Conservation (phyloP, 177 flowering plant genomes). For the Vitis hybrid region DNA sequence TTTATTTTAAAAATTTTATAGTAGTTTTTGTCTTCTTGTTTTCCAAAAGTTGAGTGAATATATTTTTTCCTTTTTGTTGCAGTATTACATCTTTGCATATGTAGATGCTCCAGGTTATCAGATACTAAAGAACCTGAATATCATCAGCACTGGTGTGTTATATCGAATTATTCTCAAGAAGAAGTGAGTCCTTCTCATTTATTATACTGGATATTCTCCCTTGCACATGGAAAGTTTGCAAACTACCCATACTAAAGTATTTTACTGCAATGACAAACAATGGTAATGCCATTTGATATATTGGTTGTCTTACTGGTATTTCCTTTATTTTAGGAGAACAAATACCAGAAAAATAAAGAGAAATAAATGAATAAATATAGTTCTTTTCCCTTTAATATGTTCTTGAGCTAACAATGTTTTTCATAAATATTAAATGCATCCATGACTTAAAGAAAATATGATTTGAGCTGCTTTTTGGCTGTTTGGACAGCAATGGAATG, state of each 20-base stretch:
- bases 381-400: neutral
- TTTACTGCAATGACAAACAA: neutral
- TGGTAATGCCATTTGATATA: neutral
- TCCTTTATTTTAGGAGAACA: neutral
- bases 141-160: constrained; percentile 91
- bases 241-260: no score
- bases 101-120: constrained; percentile 99
- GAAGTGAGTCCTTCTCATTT: constrained; percentile 45
- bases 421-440: no score
- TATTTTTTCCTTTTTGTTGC: constrained; percentile 27
- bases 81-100: constrained; percentile 97
- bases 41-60: neutral
- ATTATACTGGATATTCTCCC: no score
- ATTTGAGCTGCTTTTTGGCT: no score
- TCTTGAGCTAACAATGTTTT: no score
- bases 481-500: no score
- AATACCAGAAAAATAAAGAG: no score
- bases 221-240: neutral
- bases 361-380: neutral
- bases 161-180: constrained; percentile 90
- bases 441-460: no score
- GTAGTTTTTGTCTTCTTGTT: constrained; percentile 1
- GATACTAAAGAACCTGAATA: constrained; percentile 90
- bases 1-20: no score
- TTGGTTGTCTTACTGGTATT: neutral